Evolutionary conservation across 2,329 filamentous ascomycete species (phyloP), one percentile per base, ranked within the genome.

Genomic region (Cordyceps cicadae): DNA sequence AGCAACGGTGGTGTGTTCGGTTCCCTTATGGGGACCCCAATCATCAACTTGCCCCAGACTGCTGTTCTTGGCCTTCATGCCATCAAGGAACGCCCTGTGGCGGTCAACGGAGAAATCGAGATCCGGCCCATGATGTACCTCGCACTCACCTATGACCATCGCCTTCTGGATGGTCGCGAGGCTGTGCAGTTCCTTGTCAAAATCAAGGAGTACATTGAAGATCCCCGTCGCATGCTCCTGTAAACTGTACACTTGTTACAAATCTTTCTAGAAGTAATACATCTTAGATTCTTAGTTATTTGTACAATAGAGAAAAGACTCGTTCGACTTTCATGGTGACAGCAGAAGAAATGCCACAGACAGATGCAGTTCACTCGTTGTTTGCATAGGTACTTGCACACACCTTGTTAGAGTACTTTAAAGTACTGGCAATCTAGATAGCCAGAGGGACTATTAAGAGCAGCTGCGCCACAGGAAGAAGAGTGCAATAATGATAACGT

Each of bases 41-140:
- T 99, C 73, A 97, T 99, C 81, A 99, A 99, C 77, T 81, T 96
- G 53, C 93, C 93, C 15, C 93, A 97, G 74, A 93, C 89, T 62
- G 89, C 91, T 62, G 92, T 97, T 11, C 83, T 97, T 62, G 93
- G 93, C 66, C 86, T 97, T 24, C 93, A 99, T 74, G 92, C 93
- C 52, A 97, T 97, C 77, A 99, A 99, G 80, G 92, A 99, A 60
- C 90, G 89, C 70, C 87, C 93, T 3, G 86, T 97, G 57, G 93
- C 84, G 29, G 81, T 97, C 64, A 92, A 97, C 70, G 94, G 94
- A 70, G 95, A 97, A 80, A 81, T 97, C 62, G 92, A 97, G 75
- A 90, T 96, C 67, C 85, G 94, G 66, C 94, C 94, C n/a, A 97
- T 99, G 92, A 99, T 99, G 94, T 97, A 96, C 76, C 84, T 99